These are phyloP conservation scores for Dianthus caryophyllus DNA, from an alignment of 148 eudicot genomes.

Conservation along the genomic window DNA sequence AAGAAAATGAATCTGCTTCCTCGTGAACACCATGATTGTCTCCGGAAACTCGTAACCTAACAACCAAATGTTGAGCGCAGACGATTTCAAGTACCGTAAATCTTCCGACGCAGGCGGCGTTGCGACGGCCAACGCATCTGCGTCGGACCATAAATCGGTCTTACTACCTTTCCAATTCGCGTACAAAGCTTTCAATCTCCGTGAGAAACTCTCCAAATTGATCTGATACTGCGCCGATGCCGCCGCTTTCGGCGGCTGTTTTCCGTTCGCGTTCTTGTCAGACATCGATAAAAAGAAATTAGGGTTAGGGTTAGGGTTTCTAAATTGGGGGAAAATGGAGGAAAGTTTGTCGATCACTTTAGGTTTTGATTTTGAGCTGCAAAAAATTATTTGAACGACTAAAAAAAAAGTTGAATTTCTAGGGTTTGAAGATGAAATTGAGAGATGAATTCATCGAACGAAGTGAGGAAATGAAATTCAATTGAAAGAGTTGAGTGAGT, in stretches of 20 bases:
- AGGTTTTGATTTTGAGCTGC: slow-evolving; percentile 7
- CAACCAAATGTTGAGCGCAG: slow-evolving; percentile 80
- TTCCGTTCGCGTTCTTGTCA: slow-evolving; percentile 33
- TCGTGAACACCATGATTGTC: slow-evolving; percentile 70
- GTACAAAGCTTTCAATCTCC: slow-evolving; percentile 51
- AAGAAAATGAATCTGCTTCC: slow-evolving; percentile 75
- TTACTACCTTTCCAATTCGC: slow-evolving; percentile 54
- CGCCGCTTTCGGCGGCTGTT: slow-evolving; percentile 21
- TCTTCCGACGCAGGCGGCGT: slow-evolving; percentile 84
- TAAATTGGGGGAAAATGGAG: slow-evolving; percentile 1
- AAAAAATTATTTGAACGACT: no score
- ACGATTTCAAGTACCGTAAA: slow-evolving; percentile 74
- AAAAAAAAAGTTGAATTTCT: not conserved
- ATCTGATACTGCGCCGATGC: slow-evolving; percentile 42
- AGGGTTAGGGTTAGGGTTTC: slow-evolving; percentile 53
- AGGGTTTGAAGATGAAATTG: slow-evolving; percentile 9
- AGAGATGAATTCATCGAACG: slow-evolving; percentile 1
- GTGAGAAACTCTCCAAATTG: slow-evolving; percentile 42
- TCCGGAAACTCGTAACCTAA: slow-evolving; percentile 92
- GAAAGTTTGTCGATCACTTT: not conserved
- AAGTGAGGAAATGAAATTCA: not conserved
- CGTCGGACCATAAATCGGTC: slow-evolving; percentile 54
- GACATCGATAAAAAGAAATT: slow-evolving; percentile 30
- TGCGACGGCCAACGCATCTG: slow-evolving; percentile 58
- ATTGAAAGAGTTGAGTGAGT: slow-evolving; percentile 16